phyloP scores from a whole-genome alignment of 2,329 filamentous ascomycete species.

The Pleoardoris graminearum region DNA sequence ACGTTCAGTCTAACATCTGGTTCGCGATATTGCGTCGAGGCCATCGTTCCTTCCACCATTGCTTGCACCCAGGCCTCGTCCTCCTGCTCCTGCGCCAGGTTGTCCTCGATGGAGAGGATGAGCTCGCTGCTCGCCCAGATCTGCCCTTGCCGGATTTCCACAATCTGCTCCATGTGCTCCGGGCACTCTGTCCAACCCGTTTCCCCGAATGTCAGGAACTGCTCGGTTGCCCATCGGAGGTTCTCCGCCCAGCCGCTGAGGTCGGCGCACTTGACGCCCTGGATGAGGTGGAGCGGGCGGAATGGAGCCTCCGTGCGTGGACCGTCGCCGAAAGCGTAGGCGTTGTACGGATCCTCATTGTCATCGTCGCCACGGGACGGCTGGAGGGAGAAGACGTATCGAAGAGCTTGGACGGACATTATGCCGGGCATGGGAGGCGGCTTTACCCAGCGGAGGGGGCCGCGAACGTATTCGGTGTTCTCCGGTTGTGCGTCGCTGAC shows the following conservation, averaged over 20 bases:
- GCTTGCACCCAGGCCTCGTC: background rate
- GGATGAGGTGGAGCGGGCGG: constrained; percentile 21
- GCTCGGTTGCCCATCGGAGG: constrained; percentile 27
- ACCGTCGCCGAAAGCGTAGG: constrained; percentile 21
- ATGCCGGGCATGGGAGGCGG: background rate
- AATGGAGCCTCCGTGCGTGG: constrained; percentile 22
- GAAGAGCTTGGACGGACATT: background rate
- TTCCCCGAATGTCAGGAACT: constrained; percentile 13
- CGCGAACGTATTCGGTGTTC: background rate
- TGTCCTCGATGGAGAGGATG: constrained; percentile 1
- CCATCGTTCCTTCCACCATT: background rate
- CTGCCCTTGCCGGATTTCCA: constrained; percentile 16
- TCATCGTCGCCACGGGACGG: background rate
- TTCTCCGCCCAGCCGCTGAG: constrained; percentile 31
- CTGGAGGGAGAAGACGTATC: background rate
- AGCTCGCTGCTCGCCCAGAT: constrained; percentile 26
- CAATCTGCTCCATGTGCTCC: constrained; percentile 28
- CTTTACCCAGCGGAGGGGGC: background rate
- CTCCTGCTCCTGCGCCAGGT: background rate
- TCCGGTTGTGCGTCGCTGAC: background rate
- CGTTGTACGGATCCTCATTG: background rate
- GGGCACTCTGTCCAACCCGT: constrained; percentile 30
- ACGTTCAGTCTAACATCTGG: background rate
- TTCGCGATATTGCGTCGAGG: background rate
- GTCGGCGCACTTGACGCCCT: constrained; percentile 17